Base-by-base conservation (phyloP, 2,329 filamentous ascomycete species). In the Penicillium palitans region DNA sequence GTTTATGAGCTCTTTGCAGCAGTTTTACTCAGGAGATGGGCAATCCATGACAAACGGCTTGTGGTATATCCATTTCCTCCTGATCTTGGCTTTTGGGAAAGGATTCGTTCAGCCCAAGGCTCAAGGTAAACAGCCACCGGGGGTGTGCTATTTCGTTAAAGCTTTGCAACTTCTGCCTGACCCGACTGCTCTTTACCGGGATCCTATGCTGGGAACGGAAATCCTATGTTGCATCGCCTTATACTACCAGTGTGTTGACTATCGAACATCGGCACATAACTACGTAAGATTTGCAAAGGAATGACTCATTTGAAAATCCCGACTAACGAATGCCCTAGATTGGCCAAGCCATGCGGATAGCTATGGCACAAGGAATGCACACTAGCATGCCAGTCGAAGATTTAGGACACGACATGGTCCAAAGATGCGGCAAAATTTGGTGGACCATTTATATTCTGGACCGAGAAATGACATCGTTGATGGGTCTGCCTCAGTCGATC, bases 401-500 rank as follows among this genome's bases (percentile, higher is more conserved):
- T 40, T 60, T 83, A 0, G 79, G 80, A 0, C 75, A 80, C 4
- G 62, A 69, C 0, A 66, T 77, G 3, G 79, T 82, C 0, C 77
- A 84, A 53, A 71, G 83, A 47, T 81, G 78, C 42, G 79, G 80
- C 6, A 79, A 78, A 53, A 76, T 82, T 13, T 85, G 81, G 81
- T 84, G 82, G 81, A 84, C 82, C 0, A 76, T 83, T 0, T 84
- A 83, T 45, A 76, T 84, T 3, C 66, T 84, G 0, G 82, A 84
- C 53, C 75, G 81, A 1, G 78, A 84, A 61, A 83, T 84, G 73
- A 81, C 81, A 1, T 81, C 81, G 0, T 63, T 84, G 2, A 82
- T 84, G 76, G 83, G 83, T 0, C 64, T 83, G 0, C 82, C 83
- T 0, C 77, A 80, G 40, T 79, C 80, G 0, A 72, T 84, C 1